Percentiles rank a stretch among this genome's conserved stretches.
Evolutionary conservation across 345 rosid species (phyloP).

Genomic region (Euphorbia peplus): DNA sequence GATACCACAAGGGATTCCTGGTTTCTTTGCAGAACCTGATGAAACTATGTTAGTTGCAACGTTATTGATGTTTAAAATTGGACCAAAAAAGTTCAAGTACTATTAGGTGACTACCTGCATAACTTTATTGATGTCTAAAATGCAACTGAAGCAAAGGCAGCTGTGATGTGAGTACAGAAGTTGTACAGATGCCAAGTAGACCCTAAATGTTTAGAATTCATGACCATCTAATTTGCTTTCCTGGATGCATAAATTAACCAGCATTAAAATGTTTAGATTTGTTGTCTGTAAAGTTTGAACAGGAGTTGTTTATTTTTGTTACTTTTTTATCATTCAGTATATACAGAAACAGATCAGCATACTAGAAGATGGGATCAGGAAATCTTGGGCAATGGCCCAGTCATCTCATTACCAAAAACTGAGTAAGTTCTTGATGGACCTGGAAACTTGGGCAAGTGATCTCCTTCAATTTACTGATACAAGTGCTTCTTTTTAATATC

Average conservation of each 20-base stretch:
- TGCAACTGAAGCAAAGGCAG: neutral
- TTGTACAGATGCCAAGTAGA: neutral
- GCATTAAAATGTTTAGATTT: neutral
- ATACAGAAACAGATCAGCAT: constrained; percentile 65
- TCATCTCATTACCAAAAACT: constrained; percentile 31
- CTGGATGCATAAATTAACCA: neutral
- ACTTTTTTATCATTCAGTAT: constrained; percentile 50
- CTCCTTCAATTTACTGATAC: neutral
- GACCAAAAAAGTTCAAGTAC: no score
- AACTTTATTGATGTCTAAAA: no score
- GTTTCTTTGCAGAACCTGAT: neutral
- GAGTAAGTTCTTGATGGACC: constrained; percentile 33
- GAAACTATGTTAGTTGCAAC: neutral
- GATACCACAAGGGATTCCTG: neutral
- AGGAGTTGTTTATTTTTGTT: neutral
- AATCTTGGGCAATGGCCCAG: constrained; percentile 59
- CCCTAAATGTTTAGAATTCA: neutral
- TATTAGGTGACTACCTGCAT: no score
- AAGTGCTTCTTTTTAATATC: neutral
- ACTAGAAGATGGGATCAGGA: constrained; percentile 74
- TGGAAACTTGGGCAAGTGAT: neutral
- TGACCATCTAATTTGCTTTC: neutral
- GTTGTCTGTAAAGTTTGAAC: neutral
- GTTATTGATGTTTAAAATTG: no score
- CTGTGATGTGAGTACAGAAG: neutral